Base-by-base conservation (phyloP, 768 basidiomycete genomes). In the Auriscalpium vulgare region DNA sequence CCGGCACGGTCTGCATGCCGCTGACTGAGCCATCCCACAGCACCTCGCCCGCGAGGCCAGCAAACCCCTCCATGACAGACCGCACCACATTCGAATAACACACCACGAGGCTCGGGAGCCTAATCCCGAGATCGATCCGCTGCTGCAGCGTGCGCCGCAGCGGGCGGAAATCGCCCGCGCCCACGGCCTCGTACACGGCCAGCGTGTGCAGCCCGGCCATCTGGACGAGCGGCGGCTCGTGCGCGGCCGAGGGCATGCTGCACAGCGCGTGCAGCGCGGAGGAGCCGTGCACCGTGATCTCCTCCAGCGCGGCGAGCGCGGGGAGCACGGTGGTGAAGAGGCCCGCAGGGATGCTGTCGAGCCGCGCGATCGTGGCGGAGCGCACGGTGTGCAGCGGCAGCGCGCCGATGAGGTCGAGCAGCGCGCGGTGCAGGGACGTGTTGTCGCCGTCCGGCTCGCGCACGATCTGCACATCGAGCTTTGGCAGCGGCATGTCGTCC, bases 11-110 rank as follows among this genome's bases (percentile, higher is more conserved):
- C 2, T 13, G 37, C 10, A 44, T 53, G 16, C 61, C 61, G 6
- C 53, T 52, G 8, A 43, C 29, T 5, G 59, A 60, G n/a, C 61
- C 61, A 37, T 62, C 61, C 61, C 61, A 62, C 23, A 62, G 52
- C 45, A 62, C 51, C 37, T 60, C 50, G 46, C 29, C 53, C 9
- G 37, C 56, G 6, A 37, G 50, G 10, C 17, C 50, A 5, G 59
- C 61, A 1, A 62, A 47, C n/a, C 56, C 58, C 40, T 62, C 61
- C 50, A 62, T 59, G 45, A 60, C 61, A 43, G 49, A 49, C 19
- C 55, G 59, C 23, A 21, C 48, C 13, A 48, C 58, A 13, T 62
- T 59, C 14, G 61, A 62, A 19, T 62, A 62, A 38, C 61, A 62
- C n/a, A 62, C 58, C 38, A 56, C 56, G 21, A 62, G 59, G 43